Evolutionary conservation across 805 yeast genomes (phyloP).

Genomic region (Candida yuanshanica): DNA sequence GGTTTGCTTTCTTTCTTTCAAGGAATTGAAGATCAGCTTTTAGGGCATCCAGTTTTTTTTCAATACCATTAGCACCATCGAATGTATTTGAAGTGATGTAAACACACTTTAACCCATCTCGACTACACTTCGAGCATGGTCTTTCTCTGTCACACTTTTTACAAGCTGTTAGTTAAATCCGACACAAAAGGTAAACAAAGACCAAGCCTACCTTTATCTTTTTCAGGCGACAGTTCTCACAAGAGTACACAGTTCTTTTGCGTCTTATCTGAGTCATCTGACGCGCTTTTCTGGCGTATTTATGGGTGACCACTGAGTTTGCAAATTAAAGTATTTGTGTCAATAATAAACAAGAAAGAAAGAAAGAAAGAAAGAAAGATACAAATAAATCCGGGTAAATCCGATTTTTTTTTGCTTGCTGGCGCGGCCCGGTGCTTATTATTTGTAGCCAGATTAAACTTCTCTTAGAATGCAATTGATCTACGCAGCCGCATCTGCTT

Average conservation of each 20-base stretch:
- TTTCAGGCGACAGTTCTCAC: conserved; percentile 8
- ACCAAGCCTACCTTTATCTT: conserved; percentile 3
- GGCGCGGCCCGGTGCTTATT: no score
- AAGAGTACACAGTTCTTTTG: conserved; percentile 7
- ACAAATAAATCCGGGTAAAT: neutral
- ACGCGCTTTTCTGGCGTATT: neutral
- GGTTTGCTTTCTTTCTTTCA: neutral
- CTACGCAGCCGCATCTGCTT: no score
- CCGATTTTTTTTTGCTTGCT: neutral
- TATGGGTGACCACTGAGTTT: no score
- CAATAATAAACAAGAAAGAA: neutral
- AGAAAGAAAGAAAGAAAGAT: no score
- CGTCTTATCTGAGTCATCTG: conserved; percentile 1
- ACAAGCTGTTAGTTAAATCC: neutral
- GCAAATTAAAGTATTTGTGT: no score
- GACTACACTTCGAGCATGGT: neutral
- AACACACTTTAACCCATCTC: neutral
- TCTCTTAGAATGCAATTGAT: no score
- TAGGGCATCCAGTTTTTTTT: neutral
- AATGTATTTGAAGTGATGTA: neutral
- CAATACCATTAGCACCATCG: neutral
- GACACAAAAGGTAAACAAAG: neutral
- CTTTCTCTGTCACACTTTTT: neutral
- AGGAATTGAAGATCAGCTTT: neutral
- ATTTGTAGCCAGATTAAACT: no score